These are phyloP conservation scores for Chenopodium album DNA, from an alignment of 148 eudicot genomes.

Conservation along the genomic window DNA sequence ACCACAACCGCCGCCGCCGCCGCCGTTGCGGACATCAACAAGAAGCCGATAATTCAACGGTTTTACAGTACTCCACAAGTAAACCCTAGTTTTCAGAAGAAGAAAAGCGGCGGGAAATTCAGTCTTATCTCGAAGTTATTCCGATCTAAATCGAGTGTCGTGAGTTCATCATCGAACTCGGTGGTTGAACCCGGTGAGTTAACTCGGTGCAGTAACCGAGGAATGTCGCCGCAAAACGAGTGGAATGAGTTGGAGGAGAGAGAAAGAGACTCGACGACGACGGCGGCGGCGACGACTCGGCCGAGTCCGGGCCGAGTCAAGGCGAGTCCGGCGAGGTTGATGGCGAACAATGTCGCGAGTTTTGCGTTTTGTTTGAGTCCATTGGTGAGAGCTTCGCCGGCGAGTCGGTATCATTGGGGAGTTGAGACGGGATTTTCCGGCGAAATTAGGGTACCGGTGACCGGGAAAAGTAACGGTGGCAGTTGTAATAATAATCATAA, in stretches of 20 bases:
- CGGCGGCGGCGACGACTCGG: constrained; percentile 8
- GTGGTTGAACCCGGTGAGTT: constrained; percentile 4
- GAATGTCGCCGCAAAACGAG: constrained; percentile 81
- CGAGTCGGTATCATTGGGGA: constrained; percentile 26
- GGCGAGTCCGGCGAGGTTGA: constrained; percentile 52
- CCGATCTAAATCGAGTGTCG: constrained; percentile 55
- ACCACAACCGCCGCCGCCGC: too few species aligned
- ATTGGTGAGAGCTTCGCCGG: constrained; percentile 36
- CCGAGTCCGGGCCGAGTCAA: constrained; percentile 45
- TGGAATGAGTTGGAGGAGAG: constrained; percentile 20
- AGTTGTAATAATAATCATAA: not conserved
- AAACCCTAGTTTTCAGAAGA: constrained; percentile 33
- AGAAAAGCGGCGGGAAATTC: constrained; percentile 26
- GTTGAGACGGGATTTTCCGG: constrained; percentile 38
- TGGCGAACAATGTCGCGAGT: constrained; percentile 26
- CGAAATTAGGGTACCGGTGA: constrained; percentile 45
- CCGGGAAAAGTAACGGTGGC: not conserved
- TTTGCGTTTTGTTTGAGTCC: constrained; percentile 47
- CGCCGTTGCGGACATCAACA: not conserved
- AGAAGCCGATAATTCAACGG: constrained; percentile 21
- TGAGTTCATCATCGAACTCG: not conserved
- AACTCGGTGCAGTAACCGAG: constrained; percentile 46
- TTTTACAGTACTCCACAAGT: constrained; percentile 66
- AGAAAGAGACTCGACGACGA: constrained; percentile 7
- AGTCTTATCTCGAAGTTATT: constrained; percentile 43